These are phyloP conservation scores for Actinomortierella ambigua DNA, from an alignment of 371 early-diverging fungal species.

Conservation along the genomic window DNA sequence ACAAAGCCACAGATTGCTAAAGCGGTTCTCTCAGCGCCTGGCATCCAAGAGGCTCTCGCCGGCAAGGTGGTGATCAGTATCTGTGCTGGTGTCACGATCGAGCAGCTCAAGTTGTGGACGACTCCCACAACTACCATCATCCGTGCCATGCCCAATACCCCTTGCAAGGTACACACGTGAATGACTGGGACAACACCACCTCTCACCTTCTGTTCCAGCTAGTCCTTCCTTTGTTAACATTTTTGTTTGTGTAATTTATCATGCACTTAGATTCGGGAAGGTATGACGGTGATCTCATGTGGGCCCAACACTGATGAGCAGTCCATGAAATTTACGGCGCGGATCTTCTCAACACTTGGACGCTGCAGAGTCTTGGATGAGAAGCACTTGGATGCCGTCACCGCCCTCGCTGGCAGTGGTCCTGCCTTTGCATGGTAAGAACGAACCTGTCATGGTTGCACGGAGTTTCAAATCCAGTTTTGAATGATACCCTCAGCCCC, in stretches of 20 bases:
- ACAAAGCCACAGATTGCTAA: slow-evolving; percentile 55
- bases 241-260: not conserved
- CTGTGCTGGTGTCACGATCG: slow-evolving; percentile 54
- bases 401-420: slow-evolving; percentile 56
- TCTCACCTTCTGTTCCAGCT: not conserved
- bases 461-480: not conserved
- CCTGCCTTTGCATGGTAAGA: slow-evolving; percentile 58
- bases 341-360: slow-evolving; percentile 55
- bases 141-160: slow-evolving; percentile 62
- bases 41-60: slow-evolving; percentile 45
- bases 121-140: slow-evolving; percentile 50
- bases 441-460: not conserved
- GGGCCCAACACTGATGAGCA: slow-evolving; percentile 29
- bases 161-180: slow-evolving; percentile 52
- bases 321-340: slow-evolving; percentile 43
- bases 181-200: not conserved
- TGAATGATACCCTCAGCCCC: not conserved
- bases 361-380: slow-evolving; percentile 53
- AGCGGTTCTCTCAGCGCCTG: slow-evolving; percentile 46
- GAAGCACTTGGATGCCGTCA: slow-evolving; percentile 58
- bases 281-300: slow-evolving; percentile 56
- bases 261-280: slow-evolving; percentile 51
- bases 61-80: slow-evolving; percentile 52
- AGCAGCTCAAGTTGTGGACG: slow-evolving; percentile 51
- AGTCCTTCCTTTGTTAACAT: not conserved